A percentile compares a stretch with the other conserved stretches of the same genome.
Conservation (phyloP, 371 early-diverging fungal species). For the Mucor circinelloides region DNA sequence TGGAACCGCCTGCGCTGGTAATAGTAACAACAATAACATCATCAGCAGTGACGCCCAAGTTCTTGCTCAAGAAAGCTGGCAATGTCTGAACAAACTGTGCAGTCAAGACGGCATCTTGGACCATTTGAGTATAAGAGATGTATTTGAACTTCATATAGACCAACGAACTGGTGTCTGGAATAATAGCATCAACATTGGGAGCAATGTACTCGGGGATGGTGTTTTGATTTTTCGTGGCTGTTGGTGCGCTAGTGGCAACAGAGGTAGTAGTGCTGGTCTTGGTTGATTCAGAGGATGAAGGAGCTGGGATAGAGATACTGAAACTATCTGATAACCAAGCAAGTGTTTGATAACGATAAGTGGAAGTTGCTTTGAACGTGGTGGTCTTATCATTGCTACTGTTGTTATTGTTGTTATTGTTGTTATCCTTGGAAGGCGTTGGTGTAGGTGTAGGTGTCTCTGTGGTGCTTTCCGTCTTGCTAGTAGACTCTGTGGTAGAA, state of each 20-base stretch:
- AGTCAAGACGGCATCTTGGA: slow-evolving; percentile 44
- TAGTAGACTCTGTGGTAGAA: not conserved
- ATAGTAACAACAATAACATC: slow-evolving; percentile 53
- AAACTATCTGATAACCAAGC: slow-evolving; percentile 28
- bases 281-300: slow-evolving; percentile 12
- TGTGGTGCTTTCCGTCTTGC: not conserved
- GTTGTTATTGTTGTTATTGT: not conserved
- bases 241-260: not conserved
- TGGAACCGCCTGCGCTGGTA: slow-evolving; percentile 28
- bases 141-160: slow-evolving; percentile 46
- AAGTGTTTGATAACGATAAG: slow-evolving; percentile 34
- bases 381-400: not conserved
- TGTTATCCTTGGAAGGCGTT: not conserved
- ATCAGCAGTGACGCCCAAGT: slow-evolving; percentile 30
- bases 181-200: slow-evolving; percentile 49
- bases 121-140: slow-evolving; percentile 47
- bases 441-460: not conserved
- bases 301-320: slow-evolving; percentile 39
- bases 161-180: slow-evolving; percentile 41
- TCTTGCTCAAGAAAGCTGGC: slow-evolving; percentile 35
- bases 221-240: not conserved
- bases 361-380: slow-evolving; percentile 29
- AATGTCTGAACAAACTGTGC: slow-evolving; percentile 51
- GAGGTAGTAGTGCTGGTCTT: not conserved
- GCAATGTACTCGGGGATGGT: slow-evolving; percentile 47